phyloP scores from a whole-genome alignment of 495 filamentous ascomycete genomes.

The Podospora pseudopauciseta region DNA sequence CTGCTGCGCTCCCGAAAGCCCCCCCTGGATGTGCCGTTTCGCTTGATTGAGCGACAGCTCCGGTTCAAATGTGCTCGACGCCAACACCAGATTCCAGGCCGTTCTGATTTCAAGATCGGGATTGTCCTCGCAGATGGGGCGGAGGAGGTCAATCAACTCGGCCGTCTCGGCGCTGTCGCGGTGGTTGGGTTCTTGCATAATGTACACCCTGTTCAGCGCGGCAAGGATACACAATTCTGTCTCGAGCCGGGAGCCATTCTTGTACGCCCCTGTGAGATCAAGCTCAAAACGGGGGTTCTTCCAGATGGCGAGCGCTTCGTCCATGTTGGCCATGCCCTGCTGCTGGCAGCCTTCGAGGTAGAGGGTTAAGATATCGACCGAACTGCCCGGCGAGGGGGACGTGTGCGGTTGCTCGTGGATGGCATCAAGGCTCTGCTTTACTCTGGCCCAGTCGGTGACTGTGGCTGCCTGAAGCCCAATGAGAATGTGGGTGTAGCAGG shows the following conservation, averaged over 20 bases:
- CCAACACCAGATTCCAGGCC: conserved; percentile 74
- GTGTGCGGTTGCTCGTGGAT: conserved; percentile 24
- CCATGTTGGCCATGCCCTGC: conserved; percentile 73
- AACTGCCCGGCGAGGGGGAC: conserved; percentile 29
- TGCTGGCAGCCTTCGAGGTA: conserved; percentile 75
- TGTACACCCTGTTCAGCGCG: conserved; percentile 75
- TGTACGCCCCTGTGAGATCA: conserved; percentile 37
- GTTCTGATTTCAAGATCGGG: conserved; percentile 69
- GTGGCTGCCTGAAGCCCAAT: conserved; percentile 46
- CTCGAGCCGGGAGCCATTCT: conserved; percentile 49
- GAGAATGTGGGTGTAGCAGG: conserved; percentile 47
- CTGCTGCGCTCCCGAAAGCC: conserved; percentile 45
- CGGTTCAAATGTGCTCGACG: conserved; percentile 57
- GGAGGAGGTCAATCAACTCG: conserved; percentile 59
- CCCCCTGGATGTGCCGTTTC: conserved; percentile 71
- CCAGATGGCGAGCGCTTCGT: conserved; percentile 62
- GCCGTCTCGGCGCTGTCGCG: conserved; percentile 47
- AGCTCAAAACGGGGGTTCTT: conserved; percentile 56
- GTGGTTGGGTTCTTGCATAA: conserved; percentile 65
- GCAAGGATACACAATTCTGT: conserved; percentile 74
- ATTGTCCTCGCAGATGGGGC: conserved; percentile 63
- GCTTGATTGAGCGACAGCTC: conserved; percentile 59
- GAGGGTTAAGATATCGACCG: conserved; percentile 40
- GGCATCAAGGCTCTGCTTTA: conserved; percentile 42
- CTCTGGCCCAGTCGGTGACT: conserved; percentile 42